Percentiles rank a stretch among this genome's conserved stretches.
Evolutionary conservation across 1,284 basidiomycete genomes (phyloP).

Genomic region (Flammula alnicola): DNA sequence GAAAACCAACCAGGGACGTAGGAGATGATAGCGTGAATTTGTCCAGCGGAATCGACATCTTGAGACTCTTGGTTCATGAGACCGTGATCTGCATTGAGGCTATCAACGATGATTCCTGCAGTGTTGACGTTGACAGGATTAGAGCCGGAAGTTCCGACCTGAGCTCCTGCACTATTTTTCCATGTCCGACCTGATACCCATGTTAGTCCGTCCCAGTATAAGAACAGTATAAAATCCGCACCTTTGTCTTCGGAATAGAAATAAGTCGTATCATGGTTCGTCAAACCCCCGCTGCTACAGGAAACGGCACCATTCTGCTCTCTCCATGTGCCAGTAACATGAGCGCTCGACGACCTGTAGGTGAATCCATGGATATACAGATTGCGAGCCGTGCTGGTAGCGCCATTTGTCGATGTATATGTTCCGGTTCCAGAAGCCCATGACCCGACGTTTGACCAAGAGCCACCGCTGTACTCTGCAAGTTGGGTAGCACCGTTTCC

Average conservation of each 20-base stretch:
- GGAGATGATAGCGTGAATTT: conserved; percentile 46
- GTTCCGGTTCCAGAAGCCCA: conserved; percentile 47
- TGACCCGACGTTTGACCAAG: conserved; percentile 46
- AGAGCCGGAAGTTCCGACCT: conserved; percentile 42
- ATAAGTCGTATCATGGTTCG: conserved; percentile 50
- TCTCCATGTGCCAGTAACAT: conserved; percentile 50
- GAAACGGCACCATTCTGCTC: conserved; percentile 44
- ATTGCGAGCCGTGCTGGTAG: conserved; percentile 42
- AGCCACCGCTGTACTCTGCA: conserved; percentile 43
- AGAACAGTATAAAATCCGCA: conserved; percentile 16
- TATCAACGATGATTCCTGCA: conserved; percentile 45
- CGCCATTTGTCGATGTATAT: conserved; percentile 44
- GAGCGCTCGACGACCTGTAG: conserved; percentile 37
- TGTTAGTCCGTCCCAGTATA: background rate
- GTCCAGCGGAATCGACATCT: conserved; percentile 44
- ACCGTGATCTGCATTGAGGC: conserved; percentile 45
- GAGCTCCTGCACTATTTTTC: conserved; percentile 42
- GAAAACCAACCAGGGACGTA: conserved; percentile 42
- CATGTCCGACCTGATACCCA: conserved; percentile 41
- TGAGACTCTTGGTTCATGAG: conserved; percentile 53
- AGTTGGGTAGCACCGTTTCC: conserved; percentile 49
- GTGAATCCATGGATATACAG: conserved; percentile 51
- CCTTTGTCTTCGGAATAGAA: conserved; percentile 49
- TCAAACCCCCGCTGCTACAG: conserved; percentile 45
- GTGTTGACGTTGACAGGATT: conserved; percentile 45